Conservation (phyloP, 768 basidiomycete genomes). For the Mycena capillaripes region DNA sequence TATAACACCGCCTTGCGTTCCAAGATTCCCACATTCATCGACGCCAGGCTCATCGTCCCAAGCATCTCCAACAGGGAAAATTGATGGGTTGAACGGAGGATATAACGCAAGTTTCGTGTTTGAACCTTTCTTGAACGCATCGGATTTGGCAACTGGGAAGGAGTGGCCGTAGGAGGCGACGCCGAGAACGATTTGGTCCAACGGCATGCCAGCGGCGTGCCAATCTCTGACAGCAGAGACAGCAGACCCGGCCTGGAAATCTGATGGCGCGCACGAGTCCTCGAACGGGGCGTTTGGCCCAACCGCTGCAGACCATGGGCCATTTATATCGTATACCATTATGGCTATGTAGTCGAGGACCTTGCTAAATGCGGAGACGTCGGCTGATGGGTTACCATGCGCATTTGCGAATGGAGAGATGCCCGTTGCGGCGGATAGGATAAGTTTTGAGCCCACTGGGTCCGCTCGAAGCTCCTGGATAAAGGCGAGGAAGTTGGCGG, state of each 20-base stretch:
- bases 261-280: constrained; percentile 73
- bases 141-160: constrained; percentile 59
- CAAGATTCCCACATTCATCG: constrained; percentile 64
- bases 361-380: constrained; percentile 80
- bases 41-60: constrained; percentile 55
- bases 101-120: constrained; percentile 55
- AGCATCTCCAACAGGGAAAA: constrained; percentile 64
- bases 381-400: constrained; percentile 71
- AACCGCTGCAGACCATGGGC: constrained; percentile 63
- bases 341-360: constrained; percentile 69
- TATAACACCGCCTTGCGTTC: constrained; percentile 62
- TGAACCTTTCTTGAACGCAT: constrained; percentile 58
- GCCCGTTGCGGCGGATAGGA: constrained; percentile 65
- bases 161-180: constrained; percentile 87
- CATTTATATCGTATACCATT: constrained; percentile 69
- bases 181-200: constrained; percentile 77
- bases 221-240: constrained; percentile 79
- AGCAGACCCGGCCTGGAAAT: constrained; percentile 77
- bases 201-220: constrained; percentile 85
- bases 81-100: constrained; percentile 62
- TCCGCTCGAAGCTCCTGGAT: constrained; percentile 75
- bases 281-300: constrained; percentile 90
- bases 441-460: constrained; percentile 64
- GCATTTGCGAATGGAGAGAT: constrained; percentile 57
- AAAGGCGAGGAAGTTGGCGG: constrained; percentile 83